phyloP scores from a whole-genome alignment of 176 grass and related monocot species.

The Zoysia pacifica region DNA sequence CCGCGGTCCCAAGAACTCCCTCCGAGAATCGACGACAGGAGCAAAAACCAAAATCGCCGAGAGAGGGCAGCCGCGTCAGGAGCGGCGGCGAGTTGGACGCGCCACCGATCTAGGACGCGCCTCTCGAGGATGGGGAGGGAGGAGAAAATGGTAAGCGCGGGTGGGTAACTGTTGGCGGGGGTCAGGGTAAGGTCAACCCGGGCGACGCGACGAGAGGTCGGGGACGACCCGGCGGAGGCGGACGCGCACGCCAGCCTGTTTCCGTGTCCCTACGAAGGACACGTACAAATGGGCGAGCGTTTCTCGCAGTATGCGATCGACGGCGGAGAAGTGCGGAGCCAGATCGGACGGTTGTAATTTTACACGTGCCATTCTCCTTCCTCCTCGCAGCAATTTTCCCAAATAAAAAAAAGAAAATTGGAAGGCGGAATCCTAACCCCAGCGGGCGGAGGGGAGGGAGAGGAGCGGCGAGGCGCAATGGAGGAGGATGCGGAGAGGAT shows the following conservation, averaged over 20 bases:
- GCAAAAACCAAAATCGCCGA: background rate
- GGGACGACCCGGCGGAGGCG: slow-evolving; percentile 8
- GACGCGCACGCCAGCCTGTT: background rate
- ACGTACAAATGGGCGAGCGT: background rate
- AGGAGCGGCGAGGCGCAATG: slow-evolving; percentile 41
- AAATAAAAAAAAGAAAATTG: background rate
- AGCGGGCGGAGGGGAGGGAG: background rate
- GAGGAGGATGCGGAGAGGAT: slow-evolving; percentile 66
- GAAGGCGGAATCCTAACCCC: slow-evolving; percentile 29
- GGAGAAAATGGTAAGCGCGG: background rate
- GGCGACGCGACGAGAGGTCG: slow-evolving; percentile 27
- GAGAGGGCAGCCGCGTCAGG: slow-evolving; percentile 7
- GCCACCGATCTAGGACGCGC: slow-evolving; percentile 42
- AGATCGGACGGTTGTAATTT: background rate
- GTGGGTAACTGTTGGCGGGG: background rate
- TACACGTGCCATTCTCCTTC: background rate
- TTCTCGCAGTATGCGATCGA: background rate
- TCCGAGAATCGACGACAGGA: background rate
- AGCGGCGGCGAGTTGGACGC: slow-evolving; percentile 24
- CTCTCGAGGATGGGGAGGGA: slow-evolving; percentile 19
- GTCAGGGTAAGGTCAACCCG: slow-evolving; percentile 26
- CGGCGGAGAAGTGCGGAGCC: background rate
- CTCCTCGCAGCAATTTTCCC: background rate
- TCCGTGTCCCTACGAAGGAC: background rate
- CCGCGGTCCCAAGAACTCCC: slow-evolving; percentile 11